Conservation (phyloP, 2,329 filamentous ascomycete genomes). For the Teratosphaeria pseudoeucalypti region DNA sequence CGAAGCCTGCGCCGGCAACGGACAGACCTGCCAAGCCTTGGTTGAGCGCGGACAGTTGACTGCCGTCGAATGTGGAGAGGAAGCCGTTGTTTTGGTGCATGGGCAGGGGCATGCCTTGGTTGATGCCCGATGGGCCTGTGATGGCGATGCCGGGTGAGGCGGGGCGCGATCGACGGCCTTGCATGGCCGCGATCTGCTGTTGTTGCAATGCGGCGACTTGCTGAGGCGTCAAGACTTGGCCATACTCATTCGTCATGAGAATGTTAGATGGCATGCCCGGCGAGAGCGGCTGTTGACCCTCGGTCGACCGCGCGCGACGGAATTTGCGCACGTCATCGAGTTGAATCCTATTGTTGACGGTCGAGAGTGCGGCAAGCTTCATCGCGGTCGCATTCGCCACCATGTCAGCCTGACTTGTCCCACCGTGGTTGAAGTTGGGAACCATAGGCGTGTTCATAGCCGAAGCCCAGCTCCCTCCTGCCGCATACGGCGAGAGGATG, state of each 20-base stretch:
- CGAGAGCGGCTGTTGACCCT: slow-evolving; percentile 60
- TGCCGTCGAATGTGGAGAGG: slow-evolving; percentile 75
- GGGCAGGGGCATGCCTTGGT: slow-evolving; percentile 63
- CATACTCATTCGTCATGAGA: slow-evolving; percentile 81
- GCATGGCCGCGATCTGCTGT: slow-evolving; percentile 74
- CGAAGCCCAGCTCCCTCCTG: slow-evolving; percentile 92
- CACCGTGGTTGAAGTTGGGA: slow-evolving; percentile 59
- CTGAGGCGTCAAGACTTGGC: slow-evolving; percentile 64
- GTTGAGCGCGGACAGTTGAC: slow-evolving; percentile 39
- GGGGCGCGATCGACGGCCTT: slow-evolving; percentile 73
- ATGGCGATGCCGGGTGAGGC: slow-evolving; percentile 80
- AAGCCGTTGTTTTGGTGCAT: slow-evolving; percentile 90
- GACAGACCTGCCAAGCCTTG: slow-evolving; percentile 61
- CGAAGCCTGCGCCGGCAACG: slow-evolving; percentile 35
- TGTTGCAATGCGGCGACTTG: slow-evolving; percentile 45
- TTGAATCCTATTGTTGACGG: slow-evolving; percentile 95
- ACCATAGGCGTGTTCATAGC: slow-evolving; percentile 98
- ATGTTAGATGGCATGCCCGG: slow-evolving; percentile 60
- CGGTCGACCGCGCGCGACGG: slow-evolving; percentile 79
- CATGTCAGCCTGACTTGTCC: slow-evolving; percentile 78
- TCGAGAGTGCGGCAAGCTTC: slow-evolving; percentile 94
- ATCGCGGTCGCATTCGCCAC: slow-evolving; percentile 97
- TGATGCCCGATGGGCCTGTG: slow-evolving; percentile 49
- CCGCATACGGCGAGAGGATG: slow-evolving; percentile 75
- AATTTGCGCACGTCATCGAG: slow-evolving; percentile 96